Percentiles rank a stretch among this genome's conserved stretches.
Conservation (phyloP, 768 basidiomycete genomes). For the Phylloporus sp. region DNA sequence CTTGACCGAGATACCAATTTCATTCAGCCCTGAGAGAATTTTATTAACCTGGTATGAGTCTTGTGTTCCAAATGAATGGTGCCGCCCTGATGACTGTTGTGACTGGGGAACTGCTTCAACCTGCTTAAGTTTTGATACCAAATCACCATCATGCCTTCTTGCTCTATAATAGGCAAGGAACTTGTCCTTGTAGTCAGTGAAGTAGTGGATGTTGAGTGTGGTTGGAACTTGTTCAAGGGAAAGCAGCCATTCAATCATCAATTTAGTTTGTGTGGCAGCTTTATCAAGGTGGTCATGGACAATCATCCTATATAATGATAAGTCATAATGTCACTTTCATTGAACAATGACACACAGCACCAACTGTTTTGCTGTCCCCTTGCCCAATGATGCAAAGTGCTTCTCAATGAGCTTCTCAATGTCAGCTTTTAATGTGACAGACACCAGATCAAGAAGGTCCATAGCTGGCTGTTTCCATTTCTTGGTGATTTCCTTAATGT, state of each 20-base stretch:
- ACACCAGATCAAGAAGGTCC: conserved; percentile 37
- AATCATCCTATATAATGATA: conserved; percentile 32
- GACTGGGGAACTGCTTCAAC: neutral
- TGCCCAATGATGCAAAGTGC: conserved; percentile 48
- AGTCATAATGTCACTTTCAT: neutral
- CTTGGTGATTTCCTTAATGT: conserved; percentile 39
- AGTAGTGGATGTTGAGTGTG: conserved; percentile 46
- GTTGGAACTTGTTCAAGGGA: conserved; percentile 42
- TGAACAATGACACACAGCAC: conserved; percentile 34
- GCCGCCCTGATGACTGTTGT: neutral
- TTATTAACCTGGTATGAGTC: conserved; percentile 22
- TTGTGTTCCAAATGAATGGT: no score
- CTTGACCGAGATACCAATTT: conserved; percentile 27
- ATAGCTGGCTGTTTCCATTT: conserved; percentile 47
- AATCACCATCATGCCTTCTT: conserved; percentile 2
- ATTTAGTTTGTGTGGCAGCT: conserved; percentile 35
- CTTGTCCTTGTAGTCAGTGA: conserved; percentile 42
- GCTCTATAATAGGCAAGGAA: conserved; percentile 46
- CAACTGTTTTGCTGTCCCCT: conserved; percentile 45
- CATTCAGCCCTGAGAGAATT: conserved; percentile 12
- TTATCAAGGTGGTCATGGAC: conserved; percentile 44
- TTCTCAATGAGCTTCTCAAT: conserved; percentile 36
- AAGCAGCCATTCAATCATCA: conserved; percentile 43
- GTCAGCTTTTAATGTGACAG: conserved; percentile 33
- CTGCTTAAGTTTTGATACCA: conserved; percentile 1